Evolutionary conservation across 2,329 filamentous ascomycete genomes (phyloP), one percentile per base, ranked within the genome.

Genomic region (Paraconiothyrium brasiliense): DNA sequence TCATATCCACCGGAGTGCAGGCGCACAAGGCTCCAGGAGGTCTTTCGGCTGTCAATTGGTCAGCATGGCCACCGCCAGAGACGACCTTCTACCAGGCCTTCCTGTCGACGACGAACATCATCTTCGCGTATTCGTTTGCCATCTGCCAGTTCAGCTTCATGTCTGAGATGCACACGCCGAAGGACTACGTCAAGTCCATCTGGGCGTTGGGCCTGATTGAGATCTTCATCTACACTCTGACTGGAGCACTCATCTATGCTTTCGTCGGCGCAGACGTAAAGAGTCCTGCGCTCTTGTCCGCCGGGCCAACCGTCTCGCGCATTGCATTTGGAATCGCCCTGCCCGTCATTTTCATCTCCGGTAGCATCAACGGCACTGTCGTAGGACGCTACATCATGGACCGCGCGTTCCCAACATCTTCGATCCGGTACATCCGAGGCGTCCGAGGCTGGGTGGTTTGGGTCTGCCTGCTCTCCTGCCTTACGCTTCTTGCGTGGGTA

Each of bases 341-440:
- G 3, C 89, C 90, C 35, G 91, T 91, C 32, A 92, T 92, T 66
- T 84, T 92, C 63, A 88, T 93, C 59, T 89, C 89, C 0, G 90
- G 90, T 58, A 71, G 90, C 22, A 91, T 93, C 70, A 90, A 91
- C 75, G 88, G 86, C 30, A 88, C 90, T 63, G 87, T 92, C 2
- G 88, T 89, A 9, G 83, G 84, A 54, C 90, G 90, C 70, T 90
- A 90, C 72, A 82, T 91, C 66, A 75, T 77, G 90, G 90, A 75
- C 80, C 87, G 52, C 84, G 88, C 59, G 72, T 90, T 57, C 88
- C 89, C 79, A 77, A 84, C 57, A 82, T 86, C 72, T 85, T 85
- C 54, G 1, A 77, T 77, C 58, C 77, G 78, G 69, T 80, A 70
- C 68, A 80, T 78, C 64, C 78, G 76, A 68, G 72, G 58, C 64